A percentile compares a stretch with the other conserved stretches of the same genome.
These are phyloP conservation scores for Trypanosomatidae sp. DNA, from an alignment of 208 protist genomes.

Conservation along the genomic window DNA sequence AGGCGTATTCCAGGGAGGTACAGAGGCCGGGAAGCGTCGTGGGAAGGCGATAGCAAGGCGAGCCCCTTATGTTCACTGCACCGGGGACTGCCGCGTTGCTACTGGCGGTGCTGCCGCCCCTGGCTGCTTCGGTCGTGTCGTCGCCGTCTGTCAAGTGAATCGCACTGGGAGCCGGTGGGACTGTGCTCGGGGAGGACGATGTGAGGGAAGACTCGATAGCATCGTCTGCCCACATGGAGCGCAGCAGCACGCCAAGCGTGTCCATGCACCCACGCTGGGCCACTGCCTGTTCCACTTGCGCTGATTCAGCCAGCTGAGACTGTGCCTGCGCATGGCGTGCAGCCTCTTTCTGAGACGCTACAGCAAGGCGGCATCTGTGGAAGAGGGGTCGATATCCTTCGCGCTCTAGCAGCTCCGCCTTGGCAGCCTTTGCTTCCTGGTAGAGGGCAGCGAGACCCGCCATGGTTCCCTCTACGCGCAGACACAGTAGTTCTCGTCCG, in stretches of 20 bases:
- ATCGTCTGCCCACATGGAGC: slow-evolving; percentile 42
- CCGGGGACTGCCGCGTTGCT: not conserved
- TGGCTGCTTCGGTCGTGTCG: not conserved
- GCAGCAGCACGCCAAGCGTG: slow-evolving; percentile 32
- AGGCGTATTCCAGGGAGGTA: slow-evolving; percentile 32
- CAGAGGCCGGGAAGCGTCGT: slow-evolving; percentile 27
- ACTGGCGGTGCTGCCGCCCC: not conserved
- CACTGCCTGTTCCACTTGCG: slow-evolving; percentile 24
- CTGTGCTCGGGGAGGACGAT: not conserved
- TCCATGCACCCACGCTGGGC: slow-evolving; percentile 22
- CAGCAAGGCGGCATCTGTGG: not conserved
- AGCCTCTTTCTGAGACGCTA: slow-evolving; percentile 16
- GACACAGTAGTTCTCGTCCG: slow-evolving; percentile 37
- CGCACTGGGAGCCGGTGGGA: not conserved
- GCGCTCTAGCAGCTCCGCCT: slow-evolving; percentile 35
- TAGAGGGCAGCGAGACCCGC: slow-evolving; percentile 29
- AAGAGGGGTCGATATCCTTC: slow-evolving; percentile 25
- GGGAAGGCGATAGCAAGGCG: slow-evolving; percentile 16
- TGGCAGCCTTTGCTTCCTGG: slow-evolving; percentile 27
- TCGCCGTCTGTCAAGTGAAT: not conserved
- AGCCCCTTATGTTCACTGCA: not conserved
- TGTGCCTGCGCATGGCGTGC: slow-evolving; percentile 26
- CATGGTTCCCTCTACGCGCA: slow-evolving; percentile 38
- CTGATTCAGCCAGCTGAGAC: slow-evolving; percentile 26
- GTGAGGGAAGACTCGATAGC: slow-evolving; percentile 7